Evolutionary conservation across 148 eudicot species (phyloP).

Genomic region (Agrostemma githago): DNA sequence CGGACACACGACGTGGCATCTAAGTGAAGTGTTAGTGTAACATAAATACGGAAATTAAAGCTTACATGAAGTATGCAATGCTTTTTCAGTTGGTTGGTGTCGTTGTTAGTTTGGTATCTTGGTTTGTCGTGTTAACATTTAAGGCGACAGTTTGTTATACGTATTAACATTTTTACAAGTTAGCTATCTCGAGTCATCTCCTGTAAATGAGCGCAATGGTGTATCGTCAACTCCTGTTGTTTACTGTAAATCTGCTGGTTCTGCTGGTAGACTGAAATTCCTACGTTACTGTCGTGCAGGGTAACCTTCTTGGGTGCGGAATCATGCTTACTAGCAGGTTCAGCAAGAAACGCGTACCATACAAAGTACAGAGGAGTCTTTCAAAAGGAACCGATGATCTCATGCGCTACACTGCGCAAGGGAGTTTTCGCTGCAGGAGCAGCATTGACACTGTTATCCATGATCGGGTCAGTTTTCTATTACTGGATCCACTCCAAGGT

Average conservation of each 20-base stretch:
- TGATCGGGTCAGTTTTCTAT: constrained; percentile 66
- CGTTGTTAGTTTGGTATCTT: background rate
- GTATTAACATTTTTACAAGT: no score
- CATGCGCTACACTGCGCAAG: constrained; percentile 84
- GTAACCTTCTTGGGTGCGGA: constrained; percentile 87
- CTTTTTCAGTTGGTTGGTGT: background rate
- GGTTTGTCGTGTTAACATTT: constrained; percentile 1
- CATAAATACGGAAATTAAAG: background rate
- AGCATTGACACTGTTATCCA: constrained; percentile 64
- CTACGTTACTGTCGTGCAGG: constrained; percentile 37
- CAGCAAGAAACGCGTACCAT: constrained; percentile 91
- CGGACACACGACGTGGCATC: no score
- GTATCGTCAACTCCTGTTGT: no score
- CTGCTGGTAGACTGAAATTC: no score
- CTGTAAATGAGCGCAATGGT: background rate
- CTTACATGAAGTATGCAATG: background rate
- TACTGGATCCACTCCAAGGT: constrained; percentile 87
- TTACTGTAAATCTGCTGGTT: no score
- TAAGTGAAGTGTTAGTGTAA: no score
- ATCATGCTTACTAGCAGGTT: constrained; percentile 82
- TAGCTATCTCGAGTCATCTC: background rate
- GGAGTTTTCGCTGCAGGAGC: constrained; percentile 96
- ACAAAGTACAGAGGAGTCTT: constrained; percentile 67
- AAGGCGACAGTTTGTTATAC: background rate
- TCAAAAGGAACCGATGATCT: constrained; percentile 38